Evolutionary conservation across 805 yeast genomes (phyloP), one percentile per base, ranked within the genome.

Genomic region (Diddensiella santjacobensis): DNA sequence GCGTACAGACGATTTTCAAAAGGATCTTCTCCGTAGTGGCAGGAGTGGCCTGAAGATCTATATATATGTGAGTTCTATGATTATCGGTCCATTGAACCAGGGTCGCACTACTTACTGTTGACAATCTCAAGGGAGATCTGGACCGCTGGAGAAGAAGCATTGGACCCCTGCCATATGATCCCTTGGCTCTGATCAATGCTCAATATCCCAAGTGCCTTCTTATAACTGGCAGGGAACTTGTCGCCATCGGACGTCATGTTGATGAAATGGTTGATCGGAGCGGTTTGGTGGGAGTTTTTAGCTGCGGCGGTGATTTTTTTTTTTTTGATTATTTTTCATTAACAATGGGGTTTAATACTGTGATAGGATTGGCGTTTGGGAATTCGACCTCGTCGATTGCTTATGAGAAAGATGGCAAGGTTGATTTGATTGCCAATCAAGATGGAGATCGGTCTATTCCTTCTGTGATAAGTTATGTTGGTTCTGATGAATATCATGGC

Each of bases 361-460:
- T 88, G 58, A 86, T 93, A 69, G 99, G 99, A 71, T 80, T 93
- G 67, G 83, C 96, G 38, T 91, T 93, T 69, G 99, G 99, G 69
- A 93, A 93, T 80, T 84, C 96, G 42, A 80, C 96, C 52, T 85
- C 97, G 43, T 87, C 97, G 51, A 89, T 93, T 67, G 97, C 98
- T 43, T 87, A 83, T 62, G 85, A 90, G 58, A 63, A 59, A 57
- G 97, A 91, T 63, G 97, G 96, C 54, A 86, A 84, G 67, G 93
- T 88, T 55, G 97, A 93, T 65, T 96, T 93, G 58, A 91, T 93
- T 68, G 99, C 99, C 58, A 91, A 93, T 80, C 96, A 95, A 58
- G 99, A 93, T 65, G 99, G 99, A 69, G 98, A 93, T 72, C 87
- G 98, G 74, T 79, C 91, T 52, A 93, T 93, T 66, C 96, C 98